Percentiles rank a stretch among this genome's conserved stretches.
These are phyloP conservation scores for Diaporthe australafricana DNA, from an alignment of 2,329 filamentous ascomycete genomes.

Conservation along the genomic window DNA sequence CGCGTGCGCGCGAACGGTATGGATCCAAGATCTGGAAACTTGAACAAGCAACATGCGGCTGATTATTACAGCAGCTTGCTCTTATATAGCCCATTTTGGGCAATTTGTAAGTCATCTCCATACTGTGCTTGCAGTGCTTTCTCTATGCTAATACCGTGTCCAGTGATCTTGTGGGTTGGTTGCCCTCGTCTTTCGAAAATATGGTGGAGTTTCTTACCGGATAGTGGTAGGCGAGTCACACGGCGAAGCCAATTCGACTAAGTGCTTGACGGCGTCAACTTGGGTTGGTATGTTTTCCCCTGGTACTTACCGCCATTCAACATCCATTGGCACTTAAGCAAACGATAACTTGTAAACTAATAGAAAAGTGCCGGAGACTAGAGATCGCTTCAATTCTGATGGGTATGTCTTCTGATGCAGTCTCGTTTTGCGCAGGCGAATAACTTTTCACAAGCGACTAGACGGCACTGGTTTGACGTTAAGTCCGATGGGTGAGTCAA, in stretches of 20 bases:
- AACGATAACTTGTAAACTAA: not conserved
- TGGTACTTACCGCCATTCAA: not conserved
- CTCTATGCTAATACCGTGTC: too few relatives aligned
- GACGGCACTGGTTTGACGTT: not conserved
- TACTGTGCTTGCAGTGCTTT: accelerated
- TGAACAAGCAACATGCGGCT: not conserved
- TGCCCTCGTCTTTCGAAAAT: not conserved
- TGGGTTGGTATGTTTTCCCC: not conserved
- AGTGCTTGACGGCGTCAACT: not conserved
- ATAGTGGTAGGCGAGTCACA: conserved; percentile 10
- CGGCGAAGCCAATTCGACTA: not conserved
- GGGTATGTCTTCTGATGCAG: not conserved
- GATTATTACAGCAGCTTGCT: not conserved
- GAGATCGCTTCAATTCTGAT: not conserved
- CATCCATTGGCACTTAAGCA: too few relatives aligned
- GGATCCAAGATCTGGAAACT: too few relatives aligned
- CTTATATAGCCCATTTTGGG: not conserved
- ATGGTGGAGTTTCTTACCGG: not conserved
- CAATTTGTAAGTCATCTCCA: not conserved
- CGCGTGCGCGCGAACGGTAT: not conserved
- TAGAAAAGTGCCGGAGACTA: not conserved
- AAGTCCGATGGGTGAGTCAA: not conserved
- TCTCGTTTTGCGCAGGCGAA: not conserved
- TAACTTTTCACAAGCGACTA: not conserved
- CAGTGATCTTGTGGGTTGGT: not conserved